Evolutionary conservation across 73 alveolate genomes (phyloP), one percentile per base, ranked within the genome.

Genomic region (Paramecium tetraurelia): DNA sequence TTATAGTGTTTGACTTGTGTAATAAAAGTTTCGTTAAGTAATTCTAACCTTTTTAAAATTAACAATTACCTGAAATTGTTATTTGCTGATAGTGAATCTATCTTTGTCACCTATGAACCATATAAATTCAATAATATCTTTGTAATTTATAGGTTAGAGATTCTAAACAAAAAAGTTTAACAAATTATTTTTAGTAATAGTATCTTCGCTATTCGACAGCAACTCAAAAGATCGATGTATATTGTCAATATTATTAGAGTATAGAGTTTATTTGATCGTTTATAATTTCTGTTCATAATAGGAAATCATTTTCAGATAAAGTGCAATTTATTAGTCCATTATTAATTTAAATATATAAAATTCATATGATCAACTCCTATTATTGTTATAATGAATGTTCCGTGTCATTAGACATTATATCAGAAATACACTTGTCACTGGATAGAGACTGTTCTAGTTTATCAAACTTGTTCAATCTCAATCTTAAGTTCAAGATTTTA

Each of bases 401-500:
- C 4, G 86, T 72, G 7, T 14, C 86, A 36, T 35, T 35, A n/a
- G 86, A 72, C 5, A 16, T 33, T 33, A 33, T 18, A 29, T 40
- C 59, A 16, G 59, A 29, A 14, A 36, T 72, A 14, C 36, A 35
- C 18, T 72, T 72, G 18, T 80, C 90, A 22, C 63, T 31, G 3
- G 76, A 22, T 4, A 80, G 16, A 10, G 70, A 20, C 16, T 40
- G n/a, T 63, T 80, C 90, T 63, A 80, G 7, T 80, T 80, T 80
- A 24, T 80, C 76, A 41, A 80, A 44, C 10, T 80, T 80, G 18
- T 44, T 80, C 18, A 80, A 31, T 80, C 90, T 80, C 31, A 80
- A 46, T 80, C 18, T 80, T 80, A 80, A 24, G 50, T 80, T 80
- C 38, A 80, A 43, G n/a, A 80, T 80, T 21, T 80, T 80, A 48